Percentiles rank a stretch among this genome's conserved stretches.
These are phyloP conservation scores for Salicornia ramosissima DNA, from an alignment of 148 eudicot species.

Conservation along the genomic window DNA sequence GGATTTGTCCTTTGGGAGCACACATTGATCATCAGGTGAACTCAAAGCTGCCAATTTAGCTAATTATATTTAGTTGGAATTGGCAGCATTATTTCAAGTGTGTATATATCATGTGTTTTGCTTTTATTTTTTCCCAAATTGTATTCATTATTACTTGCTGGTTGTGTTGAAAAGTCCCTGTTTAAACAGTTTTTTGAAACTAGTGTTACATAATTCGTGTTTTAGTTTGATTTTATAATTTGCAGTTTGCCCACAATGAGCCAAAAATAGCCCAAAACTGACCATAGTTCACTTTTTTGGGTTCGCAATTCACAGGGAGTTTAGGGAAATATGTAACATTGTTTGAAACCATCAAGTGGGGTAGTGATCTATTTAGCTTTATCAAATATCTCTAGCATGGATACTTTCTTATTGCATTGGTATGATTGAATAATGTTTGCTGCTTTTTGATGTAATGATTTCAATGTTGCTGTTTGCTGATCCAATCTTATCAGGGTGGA, in stretches of 20 bases:
- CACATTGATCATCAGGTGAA: conserved; percentile 97
- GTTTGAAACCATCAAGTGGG: neutral
- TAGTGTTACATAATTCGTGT: too few relatives aligned
- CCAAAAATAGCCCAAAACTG: too few relatives aligned
- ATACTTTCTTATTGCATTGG: conserved; percentile 12
- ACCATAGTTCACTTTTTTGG: too few relatives aligned
- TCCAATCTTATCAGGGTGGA: conserved; percentile 66
- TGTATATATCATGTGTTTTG: neutral
- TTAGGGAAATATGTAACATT: too few relatives aligned
- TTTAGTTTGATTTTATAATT: too few relatives aligned
- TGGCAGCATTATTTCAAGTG: neutral
- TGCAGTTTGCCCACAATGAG: too few relatives aligned
- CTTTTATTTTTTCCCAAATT: neutral
- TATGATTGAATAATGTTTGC: neutral
- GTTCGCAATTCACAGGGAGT: too few relatives aligned
- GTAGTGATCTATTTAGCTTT: neutral
- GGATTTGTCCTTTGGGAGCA: conserved; percentile 98
- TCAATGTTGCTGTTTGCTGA: conserved; percentile 1
- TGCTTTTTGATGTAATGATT: conserved; percentile 11
- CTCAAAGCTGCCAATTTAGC: neutral
- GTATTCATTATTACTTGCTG: too few relatives aligned
- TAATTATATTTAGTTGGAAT: neutral
- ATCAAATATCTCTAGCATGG: neutral
- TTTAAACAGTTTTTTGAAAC: neutral
- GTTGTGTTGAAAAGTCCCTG: neutral